Evolutionary conservation across 768 basidiomycete genomes (phyloP).

Genomic region (Auricularia heimuer): DNA sequence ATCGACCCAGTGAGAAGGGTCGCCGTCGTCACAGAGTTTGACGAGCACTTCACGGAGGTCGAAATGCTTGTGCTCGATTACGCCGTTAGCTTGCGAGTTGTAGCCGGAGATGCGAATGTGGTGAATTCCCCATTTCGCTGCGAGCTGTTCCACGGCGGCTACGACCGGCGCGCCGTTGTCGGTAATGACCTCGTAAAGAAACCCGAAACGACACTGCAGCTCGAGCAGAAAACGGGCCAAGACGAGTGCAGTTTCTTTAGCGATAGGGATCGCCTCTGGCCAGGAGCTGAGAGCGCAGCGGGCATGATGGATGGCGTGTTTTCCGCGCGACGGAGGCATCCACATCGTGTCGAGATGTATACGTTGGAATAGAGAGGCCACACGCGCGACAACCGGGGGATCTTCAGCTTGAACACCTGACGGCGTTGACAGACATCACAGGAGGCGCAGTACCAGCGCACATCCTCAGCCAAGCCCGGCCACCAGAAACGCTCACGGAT

Average conservation of each 20-base stretch:
- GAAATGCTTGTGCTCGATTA: slow-evolving; percentile 6
- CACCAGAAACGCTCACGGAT: slow-evolving; percentile 22
- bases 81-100: slow-evolving; percentile 9
- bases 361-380: too few relatives aligned
- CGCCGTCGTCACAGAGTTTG: slow-evolving; percentile 5
- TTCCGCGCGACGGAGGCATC: slow-evolving; percentile 7
- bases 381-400: not conserved
- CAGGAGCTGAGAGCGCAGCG: slow-evolving; percentile 15
- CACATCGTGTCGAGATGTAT: too few relatives aligned
- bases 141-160: slow-evolving; percentile 1
- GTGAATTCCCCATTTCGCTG: not conserved
- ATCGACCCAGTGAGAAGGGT: not conserved
- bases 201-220: slow-evolving; percentile 7
- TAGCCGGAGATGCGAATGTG: slow-evolving; percentile 7
- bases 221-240: slow-evolving; percentile 7
- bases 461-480: slow-evolving; percentile 18
- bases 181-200: slow-evolving; percentile 4
- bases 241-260: slow-evolving; percentile 8
- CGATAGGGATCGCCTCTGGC: slow-evolving; percentile 14
- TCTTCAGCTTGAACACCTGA: too few relatives aligned
- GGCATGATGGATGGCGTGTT: slow-evolving; percentile 18
- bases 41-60: slow-evolving; percentile 4
- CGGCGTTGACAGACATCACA: slow-evolving; percentile 20
- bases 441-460: slow-evolving; percentile 23
- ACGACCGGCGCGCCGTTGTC: slow-evolving; percentile 8